A percentile compares a stretch with the other conserved stretches of the same genome.
Conservation (phyloP, 257 asterid genomes). For the Nyctanthes arbortristis region DNA sequence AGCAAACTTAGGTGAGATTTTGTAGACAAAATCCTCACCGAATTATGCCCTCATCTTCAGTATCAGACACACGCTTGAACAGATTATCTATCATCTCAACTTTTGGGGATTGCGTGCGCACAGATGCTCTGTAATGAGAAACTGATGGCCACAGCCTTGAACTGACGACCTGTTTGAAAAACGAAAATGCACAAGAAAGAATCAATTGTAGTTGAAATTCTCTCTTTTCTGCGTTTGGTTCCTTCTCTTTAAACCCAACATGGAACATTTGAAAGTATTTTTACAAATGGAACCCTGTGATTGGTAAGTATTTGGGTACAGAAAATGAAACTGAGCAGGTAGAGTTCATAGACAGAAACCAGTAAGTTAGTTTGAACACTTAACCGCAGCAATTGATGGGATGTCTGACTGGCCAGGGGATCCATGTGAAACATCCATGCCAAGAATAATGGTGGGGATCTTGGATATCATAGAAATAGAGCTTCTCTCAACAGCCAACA, state of each 20-base stretch:
- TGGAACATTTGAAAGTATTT: no score
- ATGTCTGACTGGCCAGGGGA: slow-evolving; percentile 73
- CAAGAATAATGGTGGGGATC: slow-evolving; percentile 62
- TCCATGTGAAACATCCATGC: slow-evolving; percentile 93
- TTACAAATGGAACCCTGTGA: no score
- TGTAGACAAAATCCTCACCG: not conserved
- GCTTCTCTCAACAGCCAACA: slow-evolving; percentile 39
- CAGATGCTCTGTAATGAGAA: slow-evolving; percentile 67
- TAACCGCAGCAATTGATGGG: slow-evolving; percentile 78
- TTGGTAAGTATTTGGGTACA: no score
- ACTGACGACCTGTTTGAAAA: slow-evolving; percentile 51
- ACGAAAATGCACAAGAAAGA: not conserved
- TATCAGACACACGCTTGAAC: slow-evolving; percentile 38
- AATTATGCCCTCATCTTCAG: slow-evolving; percentile 64
- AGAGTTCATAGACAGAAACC: not conserved
- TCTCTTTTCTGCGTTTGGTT: no score
- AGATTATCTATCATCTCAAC: slow-evolving; percentile 66
- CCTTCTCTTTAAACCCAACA: no score
- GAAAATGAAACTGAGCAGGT: not conserved
- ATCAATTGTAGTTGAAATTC: no score
- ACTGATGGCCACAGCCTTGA: slow-evolving; percentile 73
- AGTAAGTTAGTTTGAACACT: not conserved
- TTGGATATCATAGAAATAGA: slow-evolving; percentile 42
- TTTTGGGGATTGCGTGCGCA: slow-evolving; percentile 65
- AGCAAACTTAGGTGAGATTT: no score